These are phyloP conservation scores for Corymbia calophylla DNA, from an alignment of 441 rosid species.

Conservation along the genomic window DNA sequence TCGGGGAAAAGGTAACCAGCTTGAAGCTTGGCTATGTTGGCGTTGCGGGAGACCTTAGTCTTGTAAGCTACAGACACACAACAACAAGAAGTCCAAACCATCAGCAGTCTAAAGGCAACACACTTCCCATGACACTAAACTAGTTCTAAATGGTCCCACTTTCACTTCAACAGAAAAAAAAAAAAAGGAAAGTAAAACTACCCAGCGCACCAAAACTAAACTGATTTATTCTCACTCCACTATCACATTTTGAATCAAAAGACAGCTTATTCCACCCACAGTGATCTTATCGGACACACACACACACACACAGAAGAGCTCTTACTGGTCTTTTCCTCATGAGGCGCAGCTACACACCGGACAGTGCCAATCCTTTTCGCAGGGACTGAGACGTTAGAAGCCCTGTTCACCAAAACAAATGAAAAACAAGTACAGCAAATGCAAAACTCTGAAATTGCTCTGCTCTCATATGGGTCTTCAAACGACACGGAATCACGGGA, in stretches of 20 bases:
- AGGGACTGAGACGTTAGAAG: slow-evolving; percentile 30
- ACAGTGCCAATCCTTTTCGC: slow-evolving; percentile 31
- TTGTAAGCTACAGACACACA: slow-evolving; percentile 48
- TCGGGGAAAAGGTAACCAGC: slow-evolving; percentile 97
- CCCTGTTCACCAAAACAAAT: slow-evolving; percentile 19
- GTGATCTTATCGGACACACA: not conserved
- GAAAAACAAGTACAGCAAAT: not conserved
- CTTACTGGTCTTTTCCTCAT: slow-evolving; percentile 51
- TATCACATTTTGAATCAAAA: not conserved
- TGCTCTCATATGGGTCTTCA: not conserved
- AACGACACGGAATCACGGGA: not conserved
- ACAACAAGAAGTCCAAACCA: not conserved
- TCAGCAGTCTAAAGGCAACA: not conserved
- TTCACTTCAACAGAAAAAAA: not conserved
- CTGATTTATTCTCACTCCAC: not conserved
- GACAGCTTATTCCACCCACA: not conserved
- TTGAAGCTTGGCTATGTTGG: slow-evolving; percentile 88
- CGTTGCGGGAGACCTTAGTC: slow-evolving; percentile 82
- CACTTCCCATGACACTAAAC: not conserved
- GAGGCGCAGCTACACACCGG: slow-evolving; percentile 62
- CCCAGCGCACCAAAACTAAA: not conserved
- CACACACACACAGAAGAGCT: not conserved
- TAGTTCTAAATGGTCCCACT: not conserved
- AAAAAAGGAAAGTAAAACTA: not conserved
- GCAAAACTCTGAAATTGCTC: not conserved